phyloP scores from a whole-genome alignment of 495 filamentous ascomycete species.

The Penicillium cosmopolitanum region DNA sequence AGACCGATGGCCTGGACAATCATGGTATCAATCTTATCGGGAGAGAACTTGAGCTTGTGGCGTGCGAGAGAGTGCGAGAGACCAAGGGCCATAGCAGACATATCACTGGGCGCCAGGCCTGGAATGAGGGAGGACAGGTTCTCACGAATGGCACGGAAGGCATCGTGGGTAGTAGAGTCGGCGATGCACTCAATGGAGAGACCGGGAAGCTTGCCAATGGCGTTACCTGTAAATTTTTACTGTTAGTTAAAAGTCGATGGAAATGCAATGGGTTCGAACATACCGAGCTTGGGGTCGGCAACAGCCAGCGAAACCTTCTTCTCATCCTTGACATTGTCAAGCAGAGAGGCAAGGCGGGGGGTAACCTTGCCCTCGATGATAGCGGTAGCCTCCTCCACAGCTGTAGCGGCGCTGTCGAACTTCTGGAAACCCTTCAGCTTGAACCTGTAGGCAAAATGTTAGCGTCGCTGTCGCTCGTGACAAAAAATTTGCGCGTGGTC shows the following conservation, averaged over 20 bases:
- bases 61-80: conserved; percentile 97
- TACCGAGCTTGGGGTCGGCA: conserved; percentile 90
- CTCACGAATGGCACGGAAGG: conserved; percentile 91
- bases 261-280: conserved; percentile 21
- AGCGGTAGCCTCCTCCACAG: conserved; percentile 85
- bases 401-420: conserved; percentile 86
- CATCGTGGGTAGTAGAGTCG: conserved; percentile 81
- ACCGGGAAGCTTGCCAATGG: conserved; percentile 90
- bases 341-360: conserved; percentile 78
- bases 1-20: conserved; percentile 95
- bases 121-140: conserved; percentile 91
- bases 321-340: conserved; percentile 93
- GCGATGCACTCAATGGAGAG: conserved; percentile 83
- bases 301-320: conserved; percentile 96
- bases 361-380: conserved; percentile 94
- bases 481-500: conserved; percentile 30
- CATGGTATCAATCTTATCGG: conserved; percentile 99
- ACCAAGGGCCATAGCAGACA: conserved; percentile 91
- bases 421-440: conserved; percentile 97
- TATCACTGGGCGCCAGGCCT: conserved; percentile 79
- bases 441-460: conserved; percentile 58
- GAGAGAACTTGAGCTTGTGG: conserved; percentile 98
- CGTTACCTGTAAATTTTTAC: conserved; percentile 55
- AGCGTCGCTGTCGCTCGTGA: conserved; percentile 27
- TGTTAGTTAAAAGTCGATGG: conserved; percentile 12